phyloP scores from a whole-genome alignment of 73 alveolate species.

The Symbiodinium natans region DNA sequence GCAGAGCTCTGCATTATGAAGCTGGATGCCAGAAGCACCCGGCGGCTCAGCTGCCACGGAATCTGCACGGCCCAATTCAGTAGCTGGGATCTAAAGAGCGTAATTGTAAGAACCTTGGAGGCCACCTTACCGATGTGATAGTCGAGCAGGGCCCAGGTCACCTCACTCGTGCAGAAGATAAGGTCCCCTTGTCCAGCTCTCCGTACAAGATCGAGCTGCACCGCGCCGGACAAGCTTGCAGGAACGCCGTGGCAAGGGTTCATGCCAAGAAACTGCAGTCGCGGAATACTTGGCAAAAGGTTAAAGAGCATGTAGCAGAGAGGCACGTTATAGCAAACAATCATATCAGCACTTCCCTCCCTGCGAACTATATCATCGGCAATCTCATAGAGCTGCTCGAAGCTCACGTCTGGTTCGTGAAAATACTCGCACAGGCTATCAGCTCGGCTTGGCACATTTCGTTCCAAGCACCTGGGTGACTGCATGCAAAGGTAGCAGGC shows the following conservation, averaged over 20 bases:
- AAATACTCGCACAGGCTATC: slow-evolving; percentile 5
- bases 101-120: not conserved
- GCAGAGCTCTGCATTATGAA: not conserved
- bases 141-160: slow-evolving; percentile 36
- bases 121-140: slow-evolving; percentile 55
- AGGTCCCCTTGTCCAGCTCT: not conserved
- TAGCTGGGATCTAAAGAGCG: slow-evolving; percentile 36
- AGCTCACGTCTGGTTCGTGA: slow-evolving; percentile 10
- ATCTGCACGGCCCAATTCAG: not conserved
- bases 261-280: slow-evolving; percentile 70
- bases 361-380: slow-evolving; percentile 12
- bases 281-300: not conserved
- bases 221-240: not conserved
- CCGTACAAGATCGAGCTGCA: slow-evolving; percentile 25
- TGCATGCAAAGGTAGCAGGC: slow-evolving; percentile 49
- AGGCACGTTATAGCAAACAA: slow-evolving; percentile 28
- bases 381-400: not conserved
- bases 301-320: not conserved
- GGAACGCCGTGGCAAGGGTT: slow-evolving; percentile 53
- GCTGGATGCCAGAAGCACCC: slow-evolving; percentile 49
- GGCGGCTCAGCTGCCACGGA: not conserved
- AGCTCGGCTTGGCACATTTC: slow-evolving; percentile 40
- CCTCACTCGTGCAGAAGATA: not conserved
- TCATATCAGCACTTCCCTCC: not conserved
- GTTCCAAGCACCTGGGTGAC: not conserved